These are phyloP conservation scores for Aspergillus proliferans DNA, from an alignment of 2,329 filamentous ascomycete species.

Conservation along the genomic window DNA sequence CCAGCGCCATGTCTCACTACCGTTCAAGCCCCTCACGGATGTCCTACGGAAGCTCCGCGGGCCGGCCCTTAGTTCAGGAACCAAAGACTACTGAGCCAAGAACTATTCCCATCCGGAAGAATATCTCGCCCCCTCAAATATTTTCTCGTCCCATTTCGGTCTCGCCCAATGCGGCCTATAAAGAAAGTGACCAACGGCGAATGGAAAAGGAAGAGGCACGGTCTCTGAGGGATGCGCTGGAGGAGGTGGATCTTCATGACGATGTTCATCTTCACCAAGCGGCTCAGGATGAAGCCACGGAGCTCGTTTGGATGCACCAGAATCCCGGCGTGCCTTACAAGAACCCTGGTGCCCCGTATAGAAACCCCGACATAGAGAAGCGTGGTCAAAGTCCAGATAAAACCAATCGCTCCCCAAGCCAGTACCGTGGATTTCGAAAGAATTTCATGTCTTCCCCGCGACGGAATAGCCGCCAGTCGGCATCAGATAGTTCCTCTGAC, in stretches of 20 bases:
- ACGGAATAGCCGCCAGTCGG: conserved; percentile 13
- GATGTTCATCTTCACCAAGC: conserved; percentile 50
- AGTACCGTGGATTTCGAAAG: conserved; percentile 21
- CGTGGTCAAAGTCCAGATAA: conserved; percentile 42
- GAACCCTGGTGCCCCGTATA: conserved; percentile 44
- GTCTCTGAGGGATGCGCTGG: conserved; percentile 51
- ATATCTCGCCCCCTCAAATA: conserved; percentile 31
- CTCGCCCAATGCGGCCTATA: conserved; percentile 42
- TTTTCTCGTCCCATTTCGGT: conserved; percentile 22
- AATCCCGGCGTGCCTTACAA: conserved; percentile 46
- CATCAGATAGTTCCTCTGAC: conserved; percentile 14
- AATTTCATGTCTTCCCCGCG: conserved; percentile 3
- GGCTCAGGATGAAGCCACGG: conserved; percentile 57
- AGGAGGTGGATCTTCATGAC: conserved; percentile 53
- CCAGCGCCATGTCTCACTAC: conserved; percentile 36
- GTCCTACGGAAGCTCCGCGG: conserved; percentile 22
- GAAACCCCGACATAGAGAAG: conserved; percentile 36
- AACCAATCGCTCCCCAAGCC: conserved; percentile 39
- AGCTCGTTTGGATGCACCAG: conserved; percentile 59
- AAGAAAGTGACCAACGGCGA: conserved; percentile 50
- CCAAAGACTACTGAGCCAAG: conserved; percentile 27
- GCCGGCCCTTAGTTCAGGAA: conserved; percentile 35
- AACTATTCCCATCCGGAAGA: conserved; percentile 26
- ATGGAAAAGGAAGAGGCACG: conserved; percentile 55
- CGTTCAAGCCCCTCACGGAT: conserved; percentile 27